Base-by-base conservation (phyloP, 2,329 filamentous ascomycete genomes). In the Cercospora sesami region DNA sequence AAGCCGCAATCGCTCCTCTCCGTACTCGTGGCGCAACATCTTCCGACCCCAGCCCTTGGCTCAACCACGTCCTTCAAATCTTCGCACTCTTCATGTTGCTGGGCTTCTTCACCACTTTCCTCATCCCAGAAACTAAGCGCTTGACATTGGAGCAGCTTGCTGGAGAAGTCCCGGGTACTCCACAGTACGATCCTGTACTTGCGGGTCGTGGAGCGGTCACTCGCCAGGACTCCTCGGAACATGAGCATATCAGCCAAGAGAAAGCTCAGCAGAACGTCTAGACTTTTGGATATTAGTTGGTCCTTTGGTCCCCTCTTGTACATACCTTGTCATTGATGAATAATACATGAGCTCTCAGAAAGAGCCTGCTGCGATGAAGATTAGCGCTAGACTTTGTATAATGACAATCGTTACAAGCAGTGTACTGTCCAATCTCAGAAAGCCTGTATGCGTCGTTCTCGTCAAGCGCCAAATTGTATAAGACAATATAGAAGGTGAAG, bases 61-160 rank as follows among this genome's bases (percentile, higher is more conserved):
- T 94, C 64, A 86, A 91, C 77, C 88, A 90, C 66, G 86, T 94
- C 42, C 89, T 94, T 82, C 85, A 92, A 77, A 90, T 93, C 42
- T 93, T 92, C 78, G 90, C 90, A 0, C 83, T 92, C 9, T 93
- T 94, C 82, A 94, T 93, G 91, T 83, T 94, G 5, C 85, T 86
- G 62, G 92, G 92, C 39, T 86, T 87, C 58, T 79, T 92, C 58
- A 87, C 87, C 2, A 89, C 89, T 1, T 81, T 93, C 3, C 80
- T 94, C 91, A 0, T 91, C 93, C 80, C 93, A 69, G 68, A 93
- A 90, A 81, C 74, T 28, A 92, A 91, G 80, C 69, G 73, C 63
- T 70, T 88, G 77, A 92, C 91, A 0, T 82, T 95, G 51, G 92
- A 93, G 77, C 87, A 91, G 73, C 82, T 92, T 14, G 85, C 89